These are phyloP conservation scores for Russula dissimulans DNA, from an alignment of 768 basidiomycete genomes.

Conservation along the genomic window DNA sequence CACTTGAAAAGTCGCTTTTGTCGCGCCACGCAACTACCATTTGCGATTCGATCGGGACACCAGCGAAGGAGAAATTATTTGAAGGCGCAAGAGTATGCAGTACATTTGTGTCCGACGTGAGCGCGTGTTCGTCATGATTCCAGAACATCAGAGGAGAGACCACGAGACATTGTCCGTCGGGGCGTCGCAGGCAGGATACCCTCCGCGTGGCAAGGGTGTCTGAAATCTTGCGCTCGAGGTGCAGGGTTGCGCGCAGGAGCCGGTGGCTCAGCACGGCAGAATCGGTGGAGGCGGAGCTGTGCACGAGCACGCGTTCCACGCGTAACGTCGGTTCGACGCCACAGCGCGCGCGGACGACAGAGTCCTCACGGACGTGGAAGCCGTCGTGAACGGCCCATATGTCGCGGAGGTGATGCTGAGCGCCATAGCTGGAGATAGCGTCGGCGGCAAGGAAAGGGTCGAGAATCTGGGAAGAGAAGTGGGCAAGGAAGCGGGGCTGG, in stretches of 20 bases:
- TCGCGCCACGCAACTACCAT: slow-evolving; percentile 74
- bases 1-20: slow-evolving; percentile 37
- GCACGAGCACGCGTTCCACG: slow-evolving; percentile 68
- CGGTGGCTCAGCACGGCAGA: slow-evolving; percentile 50
- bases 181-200: slow-evolving; percentile 45
- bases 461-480: slow-evolving; percentile 49
- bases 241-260: slow-evolving; percentile 53
- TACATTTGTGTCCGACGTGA: slow-evolving; percentile 48
- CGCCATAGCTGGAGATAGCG: slow-evolving; percentile 42
- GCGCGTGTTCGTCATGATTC: slow-evolving; percentile 47
- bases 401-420: slow-evolving; percentile 56
- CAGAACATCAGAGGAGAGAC: slow-evolving; percentile 72
- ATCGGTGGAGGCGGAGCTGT: slow-evolving; percentile 39
- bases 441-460: slow-evolving; percentile 50
- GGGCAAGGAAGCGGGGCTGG: slow-evolving; percentile 46
- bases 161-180: slow-evolving; percentile 52
- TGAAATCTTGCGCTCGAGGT: slow-evolving; percentile 51
- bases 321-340: slow-evolving; percentile 60
- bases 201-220: slow-evolving; percentile 33
- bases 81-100: slow-evolving; percentile 46
- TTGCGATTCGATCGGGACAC: slow-evolving; percentile 54
- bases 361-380: slow-evolving; percentile 59
- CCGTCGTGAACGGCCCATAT: slow-evolving; percentile 61
- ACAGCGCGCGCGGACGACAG: slow-evolving; percentile 63
- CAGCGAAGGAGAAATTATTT: slow-evolving; percentile 49